Base-by-base conservation (phyloP, 805 yeast genomes). In the Wickerhamiella qilinensis region DNA sequence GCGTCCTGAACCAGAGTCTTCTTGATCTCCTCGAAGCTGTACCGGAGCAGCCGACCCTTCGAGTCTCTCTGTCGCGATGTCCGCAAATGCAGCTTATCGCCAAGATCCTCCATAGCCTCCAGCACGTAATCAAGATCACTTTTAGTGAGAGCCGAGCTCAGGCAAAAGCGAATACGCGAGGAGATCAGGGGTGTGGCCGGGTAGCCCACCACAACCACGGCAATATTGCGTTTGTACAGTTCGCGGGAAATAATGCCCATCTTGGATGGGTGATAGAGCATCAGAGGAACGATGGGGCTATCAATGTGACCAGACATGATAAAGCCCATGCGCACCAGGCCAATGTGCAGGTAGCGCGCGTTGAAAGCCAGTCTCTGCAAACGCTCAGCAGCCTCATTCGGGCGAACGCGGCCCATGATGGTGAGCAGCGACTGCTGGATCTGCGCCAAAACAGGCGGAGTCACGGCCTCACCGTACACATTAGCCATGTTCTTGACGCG, bases 171-270 rank as follows among this genome's bases (percentile, higher is more conserved):
- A 20, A 84, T 85, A 62, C 98, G 75, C 4, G 94, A 80, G 28
- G 85, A 73, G 32, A 83, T 75, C 47, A 91, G 68, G 27, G 94
- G 94, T 0, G 97, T 88, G 1, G 98, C 98, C 9, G 99, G 99
- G 56, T 91, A 91, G 28, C 97, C 95, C 33, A 88, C 97, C 46
- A 88, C 77, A 27, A 91, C 99, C 36, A 88, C 86, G 3, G 98
- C 98, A 43, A 91, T 77, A 38, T 80, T 80, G 59, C 73, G 66
- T 46, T 71, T 73, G 49, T 79, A 71, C 68, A 88, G 70, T 69
- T 74, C 71, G 56, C 94, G 71, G 34, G 94, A 78, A 45, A 85
- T 73, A 0, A 88, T 85, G 20, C 94, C 93, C 93, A 91, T 84
- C 56, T 86, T 88, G 21, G 93, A 76, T 19, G 98, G 99, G 38